Conservation (phyloP, 1,284 basidiomycete species). For the Gomphus sp. region DNA sequence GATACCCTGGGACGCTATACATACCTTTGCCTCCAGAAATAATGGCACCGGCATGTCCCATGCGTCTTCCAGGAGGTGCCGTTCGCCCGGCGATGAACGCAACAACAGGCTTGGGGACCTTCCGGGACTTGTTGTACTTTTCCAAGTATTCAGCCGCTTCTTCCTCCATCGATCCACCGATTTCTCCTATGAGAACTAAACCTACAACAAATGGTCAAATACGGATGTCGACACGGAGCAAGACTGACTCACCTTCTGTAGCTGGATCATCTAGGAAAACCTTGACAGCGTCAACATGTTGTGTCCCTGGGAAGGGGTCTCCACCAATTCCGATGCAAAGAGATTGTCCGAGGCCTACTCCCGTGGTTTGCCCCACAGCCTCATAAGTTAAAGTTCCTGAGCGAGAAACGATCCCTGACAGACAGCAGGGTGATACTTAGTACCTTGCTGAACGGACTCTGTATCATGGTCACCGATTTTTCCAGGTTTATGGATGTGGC, state of each 20-base stretch:
- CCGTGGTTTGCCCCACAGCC: constrained; percentile 90
- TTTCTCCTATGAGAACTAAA: constrained; percentile 98
- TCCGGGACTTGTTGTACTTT: constrained; percentile 84
- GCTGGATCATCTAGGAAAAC: constrained; percentile 91
- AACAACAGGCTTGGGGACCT: constrained; percentile 90
- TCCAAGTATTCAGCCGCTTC: constrained; percentile 96
- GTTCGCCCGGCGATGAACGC: constrained; percentile 97
- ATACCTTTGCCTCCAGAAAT: constrained; percentile 94
- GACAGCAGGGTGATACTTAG: neutral
- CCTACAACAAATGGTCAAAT: constrained; percentile 35
- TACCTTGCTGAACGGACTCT: neutral
- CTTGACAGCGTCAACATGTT: constrained; percentile 94
- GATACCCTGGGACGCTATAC: constrained; percentile 11
- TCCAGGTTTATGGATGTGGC: constrained; percentile 93
- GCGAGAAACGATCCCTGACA: constrained; percentile 87
- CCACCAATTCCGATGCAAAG: constrained; percentile 97
- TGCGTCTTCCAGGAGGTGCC: constrained; percentile 93
- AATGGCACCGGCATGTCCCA: constrained; percentile 99
- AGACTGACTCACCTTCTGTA: constrained; percentile 63
- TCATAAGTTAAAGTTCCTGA: constrained; percentile 94
- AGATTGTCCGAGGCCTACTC: constrained; percentile 93
- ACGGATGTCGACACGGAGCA: neutral
- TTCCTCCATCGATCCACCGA: constrained; percentile 99
- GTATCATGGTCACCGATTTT: constrained; percentile 62
- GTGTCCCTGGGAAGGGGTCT: constrained; percentile 97